Percentiles rank a stretch among this genome's conserved stretches.
phyloP scores from a whole-genome alignment of 2,329 filamentous ascomycete species.

The Phaeoacremonium minimum region DNA sequence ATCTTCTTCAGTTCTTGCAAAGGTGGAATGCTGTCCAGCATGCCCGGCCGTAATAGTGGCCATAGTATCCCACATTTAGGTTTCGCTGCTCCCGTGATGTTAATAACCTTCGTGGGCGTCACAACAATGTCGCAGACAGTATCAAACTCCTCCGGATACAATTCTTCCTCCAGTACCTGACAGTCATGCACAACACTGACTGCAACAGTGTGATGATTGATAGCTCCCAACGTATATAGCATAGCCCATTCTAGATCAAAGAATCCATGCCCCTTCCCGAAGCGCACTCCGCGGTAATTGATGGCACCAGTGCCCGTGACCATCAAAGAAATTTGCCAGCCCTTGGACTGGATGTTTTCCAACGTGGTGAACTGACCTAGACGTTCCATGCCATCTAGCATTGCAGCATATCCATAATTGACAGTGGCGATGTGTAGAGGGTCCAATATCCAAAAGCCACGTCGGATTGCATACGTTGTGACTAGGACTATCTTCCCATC shows the following conservation, averaged over 20 bases:
- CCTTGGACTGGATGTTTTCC: neutral
- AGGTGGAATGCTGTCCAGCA: neutral
- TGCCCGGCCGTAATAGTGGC: neutral
- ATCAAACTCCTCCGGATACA: neutral
- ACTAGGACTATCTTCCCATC: neutral
- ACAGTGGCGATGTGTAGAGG: neutral
- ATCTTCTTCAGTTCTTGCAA: neutral
- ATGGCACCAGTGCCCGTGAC: neutral
- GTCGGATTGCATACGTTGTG: neutral
- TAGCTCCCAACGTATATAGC: neutral
- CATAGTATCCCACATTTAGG: neutral
- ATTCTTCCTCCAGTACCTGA: neutral
- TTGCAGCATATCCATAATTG: neutral
- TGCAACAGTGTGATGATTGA: neutral
- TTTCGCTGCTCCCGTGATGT: neutral
- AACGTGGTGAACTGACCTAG: neutral
- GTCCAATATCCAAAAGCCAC: neutral
- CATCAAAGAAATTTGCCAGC: neutral
- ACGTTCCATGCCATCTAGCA: neutral
- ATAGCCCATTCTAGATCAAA: neutral
- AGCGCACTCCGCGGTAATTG: neutral
- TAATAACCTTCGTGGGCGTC: neutral
- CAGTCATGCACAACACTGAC: neutral
- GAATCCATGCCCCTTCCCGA: neutral
- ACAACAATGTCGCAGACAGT: neutral